phyloP scores from a whole-genome alignment of 192 early-diverging fungal genomes.

The Entomortierella lignicola region DNA sequence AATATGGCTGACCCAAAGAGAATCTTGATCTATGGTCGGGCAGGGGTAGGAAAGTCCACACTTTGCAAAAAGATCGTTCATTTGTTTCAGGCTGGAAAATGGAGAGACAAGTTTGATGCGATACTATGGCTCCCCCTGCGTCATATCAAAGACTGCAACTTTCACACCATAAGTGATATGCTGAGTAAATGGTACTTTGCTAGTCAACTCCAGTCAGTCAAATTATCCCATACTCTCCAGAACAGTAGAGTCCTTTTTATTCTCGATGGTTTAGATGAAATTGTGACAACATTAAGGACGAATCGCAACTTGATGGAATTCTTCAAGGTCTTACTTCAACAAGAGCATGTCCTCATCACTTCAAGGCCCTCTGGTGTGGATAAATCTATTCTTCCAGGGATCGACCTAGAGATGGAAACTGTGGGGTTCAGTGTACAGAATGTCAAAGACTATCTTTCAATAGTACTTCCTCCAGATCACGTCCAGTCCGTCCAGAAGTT shows the following conservation, averaged over 20 bases:
- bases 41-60: conserved; percentile 35
- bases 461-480: not conserved
- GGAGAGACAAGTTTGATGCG: not conserved
- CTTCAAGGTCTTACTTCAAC: not conserved
- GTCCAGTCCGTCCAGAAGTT: conserved; percentile 9
- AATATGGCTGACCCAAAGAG: conserved; percentile 5
- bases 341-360: conserved; percentile 16
- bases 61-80: conserved; percentile 30
- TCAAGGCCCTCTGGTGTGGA: conserved; percentile 16
- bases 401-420: conserved; percentile 19
- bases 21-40: conserved; percentile 28
- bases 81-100: conserved; percentile 2
- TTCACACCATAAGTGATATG: not conserved
- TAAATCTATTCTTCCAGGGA: not conserved
- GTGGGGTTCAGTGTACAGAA: conserved; percentile 12
- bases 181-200: too few species aligned
- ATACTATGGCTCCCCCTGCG: conserved; percentile 25
- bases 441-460: conserved; percentile 8
- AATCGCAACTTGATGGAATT: not conserved
- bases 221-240: not conserved
- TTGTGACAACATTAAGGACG: not conserved
- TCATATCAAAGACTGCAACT: conserved; percentile 4
- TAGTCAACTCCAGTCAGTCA: too few species aligned
- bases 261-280: conserved; percentile 28
- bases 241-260: conserved; percentile 14